Evolutionary conservation across 306 rosid species (phyloP).

Genomic region (Corylus heterophylla): DNA sequence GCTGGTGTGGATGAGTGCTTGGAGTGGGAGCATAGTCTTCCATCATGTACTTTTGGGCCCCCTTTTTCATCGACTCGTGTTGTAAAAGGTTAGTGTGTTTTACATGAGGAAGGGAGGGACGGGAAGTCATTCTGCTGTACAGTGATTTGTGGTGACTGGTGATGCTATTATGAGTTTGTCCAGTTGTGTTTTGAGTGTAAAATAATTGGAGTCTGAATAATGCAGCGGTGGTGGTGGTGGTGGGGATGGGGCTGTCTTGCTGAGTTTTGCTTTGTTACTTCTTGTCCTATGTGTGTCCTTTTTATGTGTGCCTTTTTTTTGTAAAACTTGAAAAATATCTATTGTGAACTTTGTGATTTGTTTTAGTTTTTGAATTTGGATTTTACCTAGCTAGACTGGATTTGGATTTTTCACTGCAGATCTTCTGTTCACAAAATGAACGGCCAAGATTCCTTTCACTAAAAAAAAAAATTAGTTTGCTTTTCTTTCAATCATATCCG

Average conservation of each 20-base stretch:
- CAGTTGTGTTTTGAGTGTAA: slow-evolving; percentile 33
- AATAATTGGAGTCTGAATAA: slow-evolving; percentile 44
- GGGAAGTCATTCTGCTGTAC: slow-evolving; percentile 38
- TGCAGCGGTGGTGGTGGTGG: slow-evolving; percentile 17
- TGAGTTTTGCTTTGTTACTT: no score
- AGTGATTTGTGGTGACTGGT: slow-evolving; percentile 37
- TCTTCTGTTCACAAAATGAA: no score
- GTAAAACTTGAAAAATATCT: not conserved
- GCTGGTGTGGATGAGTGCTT: slow-evolving; percentile 41
- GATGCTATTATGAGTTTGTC: slow-evolving; percentile 35
- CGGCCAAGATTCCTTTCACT: no score
- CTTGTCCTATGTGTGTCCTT: not conserved
- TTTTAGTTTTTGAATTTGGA: no score
- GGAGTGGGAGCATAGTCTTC: slow-evolving; percentile 46
- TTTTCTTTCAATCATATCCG: no score
- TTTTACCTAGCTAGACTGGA: no score
- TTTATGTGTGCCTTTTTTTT: not conserved
- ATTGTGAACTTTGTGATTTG: not conserved
- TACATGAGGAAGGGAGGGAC: slow-evolving; percentile 41
- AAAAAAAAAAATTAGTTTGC: no score
- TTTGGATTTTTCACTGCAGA: no score
- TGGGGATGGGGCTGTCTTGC: not conserved
- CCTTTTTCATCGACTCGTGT: slow-evolving; percentile 32
- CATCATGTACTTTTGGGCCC: slow-evolving; percentile 52
- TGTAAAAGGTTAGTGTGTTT: slow-evolving; percentile 62